phyloP scores from a whole-genome alignment of 208 protist species.

The Eutreptiella sp. region DNA sequence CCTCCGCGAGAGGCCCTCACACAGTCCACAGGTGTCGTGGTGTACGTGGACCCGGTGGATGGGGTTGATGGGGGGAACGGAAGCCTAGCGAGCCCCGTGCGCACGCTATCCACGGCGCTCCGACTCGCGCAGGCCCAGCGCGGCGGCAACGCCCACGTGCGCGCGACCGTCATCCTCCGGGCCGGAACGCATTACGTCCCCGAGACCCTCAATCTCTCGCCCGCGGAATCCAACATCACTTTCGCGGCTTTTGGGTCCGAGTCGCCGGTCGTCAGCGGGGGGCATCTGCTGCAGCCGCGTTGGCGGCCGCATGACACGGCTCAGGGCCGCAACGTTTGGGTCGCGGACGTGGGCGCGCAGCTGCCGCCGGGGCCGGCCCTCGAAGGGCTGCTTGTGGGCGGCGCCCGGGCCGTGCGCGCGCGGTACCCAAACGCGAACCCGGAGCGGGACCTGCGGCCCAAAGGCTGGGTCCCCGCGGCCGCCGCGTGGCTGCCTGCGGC shows the following conservation, averaged over 20 bases:
- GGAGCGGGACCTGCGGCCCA: neutral
- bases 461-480: conserved; percentile 2
- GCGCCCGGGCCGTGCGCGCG: neutral
- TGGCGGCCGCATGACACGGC: neutral
- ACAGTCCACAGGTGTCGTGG: too few relatives aligned
- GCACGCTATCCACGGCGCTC: too few relatives aligned
- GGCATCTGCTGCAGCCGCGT: neutral
- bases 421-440: conserved; percentile 24
- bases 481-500: neutral
- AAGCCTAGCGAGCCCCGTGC: too few relatives aligned
- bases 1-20: too few relatives aligned
- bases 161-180: conserved; percentile 6
- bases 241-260: conserved; percentile 6
- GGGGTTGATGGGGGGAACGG: too few relatives aligned
- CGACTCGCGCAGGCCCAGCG: too few relatives aligned
- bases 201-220: conserved; percentile 13
- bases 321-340: conserved; percentile 8
- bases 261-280: conserved; percentile 7
- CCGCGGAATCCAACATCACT: conserved; percentile 18
- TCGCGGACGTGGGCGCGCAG: conserved; percentile 1
- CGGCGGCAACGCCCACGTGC: neutral
- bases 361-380: neutral
- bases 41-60: too few relatives aligned
- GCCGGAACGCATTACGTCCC: conserved; percentile 9
- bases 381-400: conserved; percentile 3